Base-by-base conservation (phyloP, 768 basidiomycete genomes). In the Saitozyma sp. region DNA sequence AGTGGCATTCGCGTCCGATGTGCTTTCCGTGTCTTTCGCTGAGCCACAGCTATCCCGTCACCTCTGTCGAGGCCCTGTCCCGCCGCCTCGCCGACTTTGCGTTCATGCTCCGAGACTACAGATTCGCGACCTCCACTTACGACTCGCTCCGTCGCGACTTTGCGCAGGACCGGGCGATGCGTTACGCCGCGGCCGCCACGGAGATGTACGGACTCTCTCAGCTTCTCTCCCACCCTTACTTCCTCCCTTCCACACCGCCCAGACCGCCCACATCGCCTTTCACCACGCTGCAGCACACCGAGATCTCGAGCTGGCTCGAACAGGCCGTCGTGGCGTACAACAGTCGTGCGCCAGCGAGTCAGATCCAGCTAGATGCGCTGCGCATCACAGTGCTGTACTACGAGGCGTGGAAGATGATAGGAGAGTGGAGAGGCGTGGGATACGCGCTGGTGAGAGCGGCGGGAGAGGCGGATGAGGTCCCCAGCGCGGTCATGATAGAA, bases 81-180 rank as follows among this genome's bases (percentile, higher is more conserved):
- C 84, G 92, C 50, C 87, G 95, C n/a, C 82, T 98, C 4, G 96
- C 93, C 9, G 96, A 99, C 78, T 94, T 98, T 80, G 88, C 92
- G 9, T 96, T 96, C 17, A 86, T 94, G 62, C 80, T 98, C 2
- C 89, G 92, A 3, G 96, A 99, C 79, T 86, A 87, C 77, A 92
- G 90, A 69, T 83, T 94, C 40, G 95, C 94, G 0, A 82, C 85
- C 3, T 80, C 81, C 8, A 86, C 93, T 3, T 98, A 94, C 89
- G 96, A 97, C 75, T 82, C 87, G 4, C 75, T 92, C 41, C 83
- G 91, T 54, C 92, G 92, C 75, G 94, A 97, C 58, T 79, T 70
- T 58, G 71, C 71, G 8, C 65, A 71, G 39, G 81, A 82, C 56
- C 71, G 77, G 52, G 80, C 80, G 1, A 70, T 68, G 65, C 66